Percentiles rank a stretch among this genome's conserved stretches.
Evolutionary conservation across 1,284 basidiomycete genomes (phyloP).

Genomic region (Coniferiporia sulphurascens): DNA sequence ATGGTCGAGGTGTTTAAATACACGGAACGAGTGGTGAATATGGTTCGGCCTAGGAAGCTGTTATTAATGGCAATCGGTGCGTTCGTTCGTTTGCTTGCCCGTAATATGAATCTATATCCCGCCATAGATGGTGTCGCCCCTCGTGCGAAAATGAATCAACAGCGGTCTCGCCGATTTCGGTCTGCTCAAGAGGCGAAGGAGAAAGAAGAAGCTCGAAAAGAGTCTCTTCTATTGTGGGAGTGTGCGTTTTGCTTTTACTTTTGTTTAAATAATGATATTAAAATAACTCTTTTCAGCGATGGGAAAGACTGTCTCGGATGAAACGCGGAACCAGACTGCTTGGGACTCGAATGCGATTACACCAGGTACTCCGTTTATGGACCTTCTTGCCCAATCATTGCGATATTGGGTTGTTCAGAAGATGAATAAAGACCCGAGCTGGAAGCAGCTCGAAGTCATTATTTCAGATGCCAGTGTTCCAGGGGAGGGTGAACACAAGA

Average conservation of each 20-base stretch:
- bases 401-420: slow-evolving; percentile 97
- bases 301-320: slow-evolving; percentile 86
- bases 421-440: slow-evolving; percentile 92
- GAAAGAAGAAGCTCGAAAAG: slow-evolving; percentile 82
- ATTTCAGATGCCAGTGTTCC: slow-evolving; percentile 97
- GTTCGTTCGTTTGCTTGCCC: slow-evolving; percentile 7
- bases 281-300: slow-evolving; percentile 50
- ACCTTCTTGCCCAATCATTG: slow-evolving; percentile 80
- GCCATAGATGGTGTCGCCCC: slow-evolving; percentile 89
- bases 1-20: slow-evolving; percentile 98
- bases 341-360: slow-evolving; percentile 99
- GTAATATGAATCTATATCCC: not conserved
- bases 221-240: slow-evolving; percentile 84
- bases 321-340: slow-evolving; percentile 77
- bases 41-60: slow-evolving; percentile 92
- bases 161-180: slow-evolving; percentile 93
- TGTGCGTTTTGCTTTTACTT: slow-evolving; percentile 36
- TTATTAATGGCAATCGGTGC: slow-evolving; percentile 98
- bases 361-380: slow-evolving; percentile 98
- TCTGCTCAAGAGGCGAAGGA: slow-evolving; percentile 93
- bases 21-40: slow-evolving; percentile 96
- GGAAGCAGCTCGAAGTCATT: slow-evolving; percentile 95
- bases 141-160: slow-evolving; percentile 99
- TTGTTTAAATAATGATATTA: not conserved
- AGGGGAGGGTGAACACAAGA: slow-evolving; percentile 99